A percentile compares a stretch with the other conserved stretches of the same genome.
Evolutionary conservation across 192 early-diverging fungal genomes (phyloP).

Genomic region (Linnemannia zychae): DNA sequence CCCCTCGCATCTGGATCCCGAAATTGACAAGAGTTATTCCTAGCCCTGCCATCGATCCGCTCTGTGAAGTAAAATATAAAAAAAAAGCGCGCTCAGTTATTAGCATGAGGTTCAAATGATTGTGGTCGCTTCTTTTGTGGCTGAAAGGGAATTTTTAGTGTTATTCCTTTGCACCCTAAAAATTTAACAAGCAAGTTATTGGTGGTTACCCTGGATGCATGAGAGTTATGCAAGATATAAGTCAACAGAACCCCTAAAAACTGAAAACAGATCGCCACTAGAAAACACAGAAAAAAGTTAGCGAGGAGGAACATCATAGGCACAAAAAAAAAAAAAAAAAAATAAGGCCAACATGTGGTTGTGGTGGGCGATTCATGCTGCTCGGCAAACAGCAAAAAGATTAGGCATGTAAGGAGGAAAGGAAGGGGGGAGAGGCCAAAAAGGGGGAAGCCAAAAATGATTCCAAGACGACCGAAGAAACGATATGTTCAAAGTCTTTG

Average conservation of each 20-base stretch:
- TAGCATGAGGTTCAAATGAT: background rate
- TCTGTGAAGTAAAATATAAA: constrained; percentile 35
- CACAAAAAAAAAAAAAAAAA: constrained; percentile 5
- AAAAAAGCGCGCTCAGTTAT: background rate
- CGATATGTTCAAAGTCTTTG: background rate
- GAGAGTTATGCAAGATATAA: constrained; percentile 87
- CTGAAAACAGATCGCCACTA: constrained; percentile 78
- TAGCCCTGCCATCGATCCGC: constrained; percentile 78
- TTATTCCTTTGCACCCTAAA: no score
- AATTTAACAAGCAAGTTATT: background rate
- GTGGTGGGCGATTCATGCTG: background rate
- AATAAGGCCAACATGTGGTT: background rate
- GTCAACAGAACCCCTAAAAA: constrained; percentile 90
- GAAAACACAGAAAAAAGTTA: no score
- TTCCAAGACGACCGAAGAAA: background rate
- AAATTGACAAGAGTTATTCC: constrained; percentile 84
- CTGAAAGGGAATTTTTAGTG: no score
- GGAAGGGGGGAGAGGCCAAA: background rate
- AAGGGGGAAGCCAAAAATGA: background rate
- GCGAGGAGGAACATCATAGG: no score
- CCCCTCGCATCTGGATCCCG: constrained; percentile 76
- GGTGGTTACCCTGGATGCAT: constrained; percentile 78
- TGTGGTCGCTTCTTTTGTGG: no score
- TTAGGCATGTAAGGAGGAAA: background rate
- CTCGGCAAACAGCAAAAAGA: constrained; percentile 3